Evolutionary conservation across 2,329 filamentous ascomycete genomes (phyloP).

Genomic region (Aureobasidium sp.): DNA sequence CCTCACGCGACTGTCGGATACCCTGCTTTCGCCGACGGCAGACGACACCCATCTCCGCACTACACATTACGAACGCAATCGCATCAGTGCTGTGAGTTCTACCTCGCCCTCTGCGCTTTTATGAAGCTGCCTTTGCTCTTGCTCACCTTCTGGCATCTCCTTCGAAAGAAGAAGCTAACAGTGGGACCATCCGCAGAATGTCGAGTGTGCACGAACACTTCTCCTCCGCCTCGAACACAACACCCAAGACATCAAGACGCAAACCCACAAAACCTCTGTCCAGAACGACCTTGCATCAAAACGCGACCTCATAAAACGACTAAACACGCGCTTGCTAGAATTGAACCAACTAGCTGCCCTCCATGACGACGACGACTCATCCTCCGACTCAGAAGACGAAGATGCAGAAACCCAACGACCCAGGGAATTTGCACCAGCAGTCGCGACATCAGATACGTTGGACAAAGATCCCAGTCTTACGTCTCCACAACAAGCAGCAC

Average conservation of each 20-base stretch:
- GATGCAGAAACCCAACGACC: conserved; percentile 36
- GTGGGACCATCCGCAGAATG: conserved; percentile 38
- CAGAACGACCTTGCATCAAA: conserved; percentile 60
- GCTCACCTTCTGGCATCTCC: neutral
- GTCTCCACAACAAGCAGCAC: conserved; percentile 17
- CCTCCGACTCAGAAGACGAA: conserved; percentile 30
- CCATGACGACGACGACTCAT: neutral
- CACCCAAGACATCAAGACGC: conserved; percentile 50
- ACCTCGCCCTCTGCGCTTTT: neutral
- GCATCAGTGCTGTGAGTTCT: conserved; percentile 45
- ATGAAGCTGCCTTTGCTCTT: neutral
- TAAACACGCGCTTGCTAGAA: conserved; percentile 61
- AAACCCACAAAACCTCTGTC: conserved; percentile 50
- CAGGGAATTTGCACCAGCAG: conserved; percentile 38
- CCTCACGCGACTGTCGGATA: conserved; percentile 58
- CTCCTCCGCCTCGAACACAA: conserved; percentile 67
- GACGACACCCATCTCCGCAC: conserved; percentile 51
- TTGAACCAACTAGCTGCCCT: conserved; percentile 52
- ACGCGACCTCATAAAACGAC: conserved; percentile 57
- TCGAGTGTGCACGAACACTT: conserved; percentile 62
- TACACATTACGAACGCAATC: conserved; percentile 60
- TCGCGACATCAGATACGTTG: conserved; percentile 26
- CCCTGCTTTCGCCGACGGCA: conserved; percentile 52
- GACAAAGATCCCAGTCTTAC: conserved; percentile 23
- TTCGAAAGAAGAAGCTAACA: conserved; percentile 33